Conservation (phyloP, 345 rosid species). For the Iberis pinnata region DNA sequence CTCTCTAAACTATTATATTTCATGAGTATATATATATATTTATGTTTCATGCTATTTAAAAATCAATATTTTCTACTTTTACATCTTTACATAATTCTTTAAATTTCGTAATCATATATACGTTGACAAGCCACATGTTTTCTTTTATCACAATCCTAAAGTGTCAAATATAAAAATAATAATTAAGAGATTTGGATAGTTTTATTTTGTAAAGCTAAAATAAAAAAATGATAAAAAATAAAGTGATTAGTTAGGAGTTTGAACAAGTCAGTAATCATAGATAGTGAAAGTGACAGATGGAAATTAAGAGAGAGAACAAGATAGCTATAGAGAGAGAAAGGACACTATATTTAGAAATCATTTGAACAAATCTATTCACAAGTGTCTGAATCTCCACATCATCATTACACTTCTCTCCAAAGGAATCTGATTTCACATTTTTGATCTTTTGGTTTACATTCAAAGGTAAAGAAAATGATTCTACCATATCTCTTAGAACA, state of each 20-base stretch:
- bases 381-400: conserved; percentile 25
- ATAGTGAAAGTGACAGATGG: conserved; percentile 31
- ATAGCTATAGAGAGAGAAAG: conserved; percentile 10
- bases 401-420: conserved; percentile 1
- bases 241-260: conserved; percentile 30
- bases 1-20: conserved; percentile 11
- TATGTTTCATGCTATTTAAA: conserved; percentile 13
- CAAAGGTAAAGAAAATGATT: conserved; percentile 21
- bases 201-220: background rate
- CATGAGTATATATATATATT: conserved; percentile 16
- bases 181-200: background rate
- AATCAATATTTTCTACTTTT: conserved; percentile 5
- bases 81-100: conserved; percentile 4
- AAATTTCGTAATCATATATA: conserved; percentile 14
- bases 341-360: conserved; percentile 29
- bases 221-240: background rate
- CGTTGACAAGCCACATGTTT: conserved; percentile 30
- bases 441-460: conserved; percentile 17
- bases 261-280: conserved; percentile 31
- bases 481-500: too few relatives aligned
- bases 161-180: conserved; percentile 1
- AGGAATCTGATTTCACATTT: background rate
- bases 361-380: conserved; percentile 12
- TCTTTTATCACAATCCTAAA: conserved; percentile 22
- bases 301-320: too few relatives aligned